These are phyloP conservation scores for Eucalyptus sideroxylon DNA, from an alignment of 345 rosid species.

Conservation along the genomic window DNA sequence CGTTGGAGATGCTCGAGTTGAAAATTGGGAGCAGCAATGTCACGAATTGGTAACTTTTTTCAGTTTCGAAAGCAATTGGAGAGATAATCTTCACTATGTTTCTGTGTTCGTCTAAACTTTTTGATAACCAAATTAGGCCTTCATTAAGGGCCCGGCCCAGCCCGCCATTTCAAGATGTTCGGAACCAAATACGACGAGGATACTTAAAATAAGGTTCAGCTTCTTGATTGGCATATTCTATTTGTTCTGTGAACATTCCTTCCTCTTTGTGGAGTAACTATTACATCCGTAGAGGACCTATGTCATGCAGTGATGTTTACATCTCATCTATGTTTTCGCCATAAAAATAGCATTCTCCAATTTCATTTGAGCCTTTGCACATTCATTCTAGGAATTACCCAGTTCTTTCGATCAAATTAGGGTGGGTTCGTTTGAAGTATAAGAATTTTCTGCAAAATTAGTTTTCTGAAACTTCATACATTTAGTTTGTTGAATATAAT, in stretches of 20 bases:
- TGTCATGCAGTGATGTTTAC: background rate
- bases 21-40: background rate
- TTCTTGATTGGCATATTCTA: background rate
- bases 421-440: background rate
- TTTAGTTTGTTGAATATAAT: background rate
- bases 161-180: background rate
- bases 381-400: background rate
- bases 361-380: background rate
- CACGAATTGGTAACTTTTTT: background rate
- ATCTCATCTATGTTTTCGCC: background rate
- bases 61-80: background rate
- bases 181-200: background rate
- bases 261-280: background rate
- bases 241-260: background rate
- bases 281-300: background rate
- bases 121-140: background rate
- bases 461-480: background rate
- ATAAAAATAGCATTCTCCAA: background rate
- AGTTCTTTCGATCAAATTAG: background rate
- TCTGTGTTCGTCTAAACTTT: background rate
- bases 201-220: background rate
- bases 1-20: background rate
- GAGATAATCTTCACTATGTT: background rate
- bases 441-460: background rate
- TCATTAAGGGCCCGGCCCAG: background rate